Base-by-base conservation (phyloP, 805 yeast species). In the Scheffersomyces amazonensis region DNA sequence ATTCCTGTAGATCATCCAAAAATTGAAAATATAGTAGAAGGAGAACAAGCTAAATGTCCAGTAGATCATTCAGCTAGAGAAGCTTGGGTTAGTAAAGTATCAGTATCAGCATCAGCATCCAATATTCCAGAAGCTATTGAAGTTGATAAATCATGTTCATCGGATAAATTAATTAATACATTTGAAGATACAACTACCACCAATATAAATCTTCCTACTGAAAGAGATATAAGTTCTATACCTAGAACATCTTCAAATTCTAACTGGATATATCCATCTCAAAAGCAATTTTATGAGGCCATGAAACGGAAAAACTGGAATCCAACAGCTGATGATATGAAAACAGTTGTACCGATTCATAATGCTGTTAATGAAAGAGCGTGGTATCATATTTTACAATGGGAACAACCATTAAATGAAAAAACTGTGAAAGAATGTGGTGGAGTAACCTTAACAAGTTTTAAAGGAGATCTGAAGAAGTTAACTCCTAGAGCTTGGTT, bases 201-300 rank as follows among this genome's bases (percentile, higher is more conserved):
- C 30, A 41, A 48, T 21, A 65, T 68, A 0, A 52, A 62, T 1
- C 64, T 89, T 23, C 84, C 95, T 0, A 75, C 75, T n/a, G 87
- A 83, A 1, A 69, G 96, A 43, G 91, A 82, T 49, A 63, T 84
- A 3, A 81, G 90, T 8, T 76, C 95, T 2, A 90, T 90, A 30
- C 97, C 96, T 33, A 67, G 96, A 36, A 83, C 95, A 1, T 54
- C 76, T 1, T 47, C 60, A 13, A 70, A 70, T 12, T 50, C 72
- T 0, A 85, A 90, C 64, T 91, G 99, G 99, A 74, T 91, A 1
- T 91, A 91, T 56, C 99, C 99, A 7, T 87, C 96, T 3, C 95
- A 91, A 58, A 86, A 87, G 57, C 97, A 91, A 68, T 91, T 91
- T 56, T 91, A 71, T 59, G 93, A 88, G 41, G 96, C 97, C 8